phyloP scores from a whole-genome alignment of 208 protist genomes.

The Porcisia hertigi region DNA sequence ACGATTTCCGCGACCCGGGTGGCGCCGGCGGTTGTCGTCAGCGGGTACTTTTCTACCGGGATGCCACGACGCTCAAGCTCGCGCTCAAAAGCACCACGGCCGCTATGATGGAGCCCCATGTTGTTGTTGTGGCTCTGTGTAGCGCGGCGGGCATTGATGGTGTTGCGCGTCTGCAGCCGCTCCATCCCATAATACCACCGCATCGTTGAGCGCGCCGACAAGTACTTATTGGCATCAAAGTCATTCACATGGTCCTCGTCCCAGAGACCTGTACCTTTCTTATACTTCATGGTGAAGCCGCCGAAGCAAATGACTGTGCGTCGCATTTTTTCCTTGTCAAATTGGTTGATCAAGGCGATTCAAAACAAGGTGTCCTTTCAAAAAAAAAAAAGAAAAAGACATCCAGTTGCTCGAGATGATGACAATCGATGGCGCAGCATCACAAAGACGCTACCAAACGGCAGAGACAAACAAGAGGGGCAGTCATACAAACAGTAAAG shows the following conservation, averaged over 20 bases:
- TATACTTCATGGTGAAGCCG: conserved; percentile 91
- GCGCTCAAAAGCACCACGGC: conserved; percentile 83
- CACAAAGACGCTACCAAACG: background rate
- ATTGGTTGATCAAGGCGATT: background rate
- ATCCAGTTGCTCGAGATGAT: background rate
- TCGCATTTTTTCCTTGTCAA: conserved; percentile 32
- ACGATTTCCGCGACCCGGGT: conserved; percentile 87
- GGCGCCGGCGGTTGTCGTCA: conserved; percentile 84
- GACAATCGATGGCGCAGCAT: background rate
- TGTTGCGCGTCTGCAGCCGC: conserved; percentile 67
- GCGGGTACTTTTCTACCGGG: conserved; percentile 79
- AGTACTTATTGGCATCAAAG: conserved; percentile 77
- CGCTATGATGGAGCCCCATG: conserved; percentile 84
- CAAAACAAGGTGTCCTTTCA: background rate
- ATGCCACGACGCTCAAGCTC: conserved; percentile 83
- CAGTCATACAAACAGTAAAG: background rate
- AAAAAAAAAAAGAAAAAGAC: too few relatives aligned
- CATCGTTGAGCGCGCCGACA: conserved; percentile 79
- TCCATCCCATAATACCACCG: conserved; percentile 90
- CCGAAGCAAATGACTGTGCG: conserved; percentile 30
- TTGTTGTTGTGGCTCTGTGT: conserved; percentile 90
- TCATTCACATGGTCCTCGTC: conserved; percentile 93
- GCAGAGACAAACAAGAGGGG: background rate
- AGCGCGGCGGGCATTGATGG: conserved; percentile 52
- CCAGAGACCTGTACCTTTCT: conserved; percentile 81